phyloP scores from a whole-genome alignment of 2,329 filamentous ascomycete genomes.

The Phyllosticta citribraziliensis region DNA sequence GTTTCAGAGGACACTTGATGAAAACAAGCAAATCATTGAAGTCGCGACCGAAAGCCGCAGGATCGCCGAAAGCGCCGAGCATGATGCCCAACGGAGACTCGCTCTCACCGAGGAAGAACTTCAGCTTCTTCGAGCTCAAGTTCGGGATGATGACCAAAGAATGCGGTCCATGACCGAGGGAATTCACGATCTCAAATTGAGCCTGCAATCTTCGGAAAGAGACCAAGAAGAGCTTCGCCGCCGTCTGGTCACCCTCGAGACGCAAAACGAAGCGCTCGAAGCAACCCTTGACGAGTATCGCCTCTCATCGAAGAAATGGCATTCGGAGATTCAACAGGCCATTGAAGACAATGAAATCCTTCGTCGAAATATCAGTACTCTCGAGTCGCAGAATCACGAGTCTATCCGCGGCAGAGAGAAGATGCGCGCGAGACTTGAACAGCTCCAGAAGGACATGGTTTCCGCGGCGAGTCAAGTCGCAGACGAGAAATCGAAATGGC shows the following conservation, averaged over 20 bases:
- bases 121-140: slow-evolving; percentile 32
- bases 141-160: slow-evolving; percentile 33
- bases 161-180: slow-evolving; percentile 35
- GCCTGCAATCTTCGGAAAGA: slow-evolving; percentile 23
- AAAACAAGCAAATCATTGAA: slow-evolving; percentile 25
- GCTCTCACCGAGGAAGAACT: slow-evolving; percentile 42
- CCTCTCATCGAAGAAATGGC: slow-evolving; percentile 48
- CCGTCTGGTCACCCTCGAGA: slow-evolving; percentile 9
- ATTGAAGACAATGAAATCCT: slow-evolving; percentile 55
- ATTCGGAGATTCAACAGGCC: slow-evolving; percentile 47
- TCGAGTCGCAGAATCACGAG: slow-evolving; percentile 73
- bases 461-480: slow-evolving; percentile 68
- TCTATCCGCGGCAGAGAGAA: slow-evolving; percentile 74
- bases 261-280: slow-evolving; percentile 51
- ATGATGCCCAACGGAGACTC: slow-evolving; percentile 34
- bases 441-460: slow-evolving; percentile 79
- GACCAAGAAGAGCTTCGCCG: slow-evolving; percentile 7
- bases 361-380: slow-evolving; percentile 59
- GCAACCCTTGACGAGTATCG: slow-evolving; percentile 56
- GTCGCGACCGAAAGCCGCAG: slow-evolving; percentile 34
- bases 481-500: slow-evolving; percentile 70
- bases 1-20: slow-evolving; percentile 25
- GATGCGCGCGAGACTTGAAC: slow-evolving; percentile 75
- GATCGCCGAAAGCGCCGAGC: slow-evolving; percentile 34
- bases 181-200: slow-evolving; percentile 29